Evolutionary conservation across 2,329 filamentous ascomycete genomes (phyloP).

Genomic region (Beauveria bassiana): DNA sequence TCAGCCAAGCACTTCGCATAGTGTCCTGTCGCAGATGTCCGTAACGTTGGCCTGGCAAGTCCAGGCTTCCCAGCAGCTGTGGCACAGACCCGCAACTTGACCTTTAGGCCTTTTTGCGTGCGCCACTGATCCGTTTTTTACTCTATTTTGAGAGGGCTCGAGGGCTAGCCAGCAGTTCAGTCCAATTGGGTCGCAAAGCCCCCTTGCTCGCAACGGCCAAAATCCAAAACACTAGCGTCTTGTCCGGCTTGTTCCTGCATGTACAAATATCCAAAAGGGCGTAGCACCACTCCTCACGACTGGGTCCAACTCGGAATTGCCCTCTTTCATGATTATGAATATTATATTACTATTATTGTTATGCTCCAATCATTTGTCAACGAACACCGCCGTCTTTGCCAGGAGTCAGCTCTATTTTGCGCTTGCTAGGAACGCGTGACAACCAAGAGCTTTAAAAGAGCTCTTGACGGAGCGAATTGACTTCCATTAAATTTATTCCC

Average conservation of each 20-base stretch:
- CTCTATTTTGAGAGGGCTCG: neutral
- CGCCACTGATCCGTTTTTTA: neutral
- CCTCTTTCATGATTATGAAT: too few species aligned
- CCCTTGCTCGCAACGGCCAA: conserved; percentile 1
- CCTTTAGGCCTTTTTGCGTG: neutral
- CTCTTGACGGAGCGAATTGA: too few species aligned
- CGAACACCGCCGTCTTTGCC: too few species aligned
- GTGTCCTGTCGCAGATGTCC: neutral
- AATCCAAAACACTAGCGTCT: conserved; percentile 10
- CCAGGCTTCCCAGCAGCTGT: neutral
- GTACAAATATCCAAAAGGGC: neutral
- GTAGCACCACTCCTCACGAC: too few species aligned
- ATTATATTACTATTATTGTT: too few species aligned
- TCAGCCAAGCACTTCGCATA: neutral
- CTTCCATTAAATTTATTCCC: too few species aligned
- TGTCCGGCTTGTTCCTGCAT: conserved; percentile 5
- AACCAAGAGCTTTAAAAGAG: too few species aligned
- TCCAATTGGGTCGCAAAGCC: neutral
- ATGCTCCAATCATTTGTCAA: too few species aligned
- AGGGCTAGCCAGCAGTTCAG: neutral
- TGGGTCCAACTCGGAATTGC: neutral
- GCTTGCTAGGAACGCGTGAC: too few species aligned
- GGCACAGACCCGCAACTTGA: conserved; percentile 1
- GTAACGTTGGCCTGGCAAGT: neutral
- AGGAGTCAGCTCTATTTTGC: too few species aligned